phyloP scores from a whole-genome alignment of 1,139 yeast genomes.

The Tardiomyces depauwii region DNA sequence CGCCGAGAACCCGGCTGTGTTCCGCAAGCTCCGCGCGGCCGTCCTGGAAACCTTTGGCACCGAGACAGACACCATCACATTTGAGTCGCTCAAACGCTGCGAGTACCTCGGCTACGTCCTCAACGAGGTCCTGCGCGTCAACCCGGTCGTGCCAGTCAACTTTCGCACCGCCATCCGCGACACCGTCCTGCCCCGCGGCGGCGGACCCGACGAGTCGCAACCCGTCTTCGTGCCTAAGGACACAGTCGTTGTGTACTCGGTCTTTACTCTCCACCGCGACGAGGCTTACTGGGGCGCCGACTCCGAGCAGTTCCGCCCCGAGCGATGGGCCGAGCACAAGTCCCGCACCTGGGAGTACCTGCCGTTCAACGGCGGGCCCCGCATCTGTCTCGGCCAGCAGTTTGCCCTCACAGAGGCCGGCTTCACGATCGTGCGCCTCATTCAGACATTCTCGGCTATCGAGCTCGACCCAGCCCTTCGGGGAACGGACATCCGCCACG shows the following conservation, averaged over 20 bases:
- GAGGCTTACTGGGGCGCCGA: constrained; percentile 37
- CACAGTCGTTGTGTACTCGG: constrained; percentile 33
- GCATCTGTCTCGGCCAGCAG: constrained; percentile 48
- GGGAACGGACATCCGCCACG: not conserved
- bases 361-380: constrained; percentile 49
- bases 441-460: constrained; percentile 18
- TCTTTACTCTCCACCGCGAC: constrained; percentile 37
- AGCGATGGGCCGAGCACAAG: constrained; percentile 33
- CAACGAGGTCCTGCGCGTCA: constrained; percentile 40
- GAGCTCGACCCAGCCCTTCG: constrained; percentile 1
- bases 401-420: constrained; percentile 46
- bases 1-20: constrained; percentile 31
- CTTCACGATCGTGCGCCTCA: constrained; percentile 34
- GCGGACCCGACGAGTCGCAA: constrained; percentile 29
- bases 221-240: constrained; percentile 41
- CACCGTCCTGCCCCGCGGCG: constrained; percentile 19
- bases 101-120: constrained; percentile 37
- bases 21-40: constrained; percentile 28
- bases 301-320: constrained; percentile 39
- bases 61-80: constrained; percentile 24
- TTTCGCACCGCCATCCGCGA: constrained; percentile 32
- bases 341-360: constrained; percentile 35
- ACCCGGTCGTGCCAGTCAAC: constrained; percentile 44
- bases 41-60: constrained; percentile 27
- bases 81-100: constrained; percentile 40